These are phyloP conservation scores for Lactarius quietus DNA, from an alignment of 768 basidiomycete species.

Conservation along the genomic window DNA sequence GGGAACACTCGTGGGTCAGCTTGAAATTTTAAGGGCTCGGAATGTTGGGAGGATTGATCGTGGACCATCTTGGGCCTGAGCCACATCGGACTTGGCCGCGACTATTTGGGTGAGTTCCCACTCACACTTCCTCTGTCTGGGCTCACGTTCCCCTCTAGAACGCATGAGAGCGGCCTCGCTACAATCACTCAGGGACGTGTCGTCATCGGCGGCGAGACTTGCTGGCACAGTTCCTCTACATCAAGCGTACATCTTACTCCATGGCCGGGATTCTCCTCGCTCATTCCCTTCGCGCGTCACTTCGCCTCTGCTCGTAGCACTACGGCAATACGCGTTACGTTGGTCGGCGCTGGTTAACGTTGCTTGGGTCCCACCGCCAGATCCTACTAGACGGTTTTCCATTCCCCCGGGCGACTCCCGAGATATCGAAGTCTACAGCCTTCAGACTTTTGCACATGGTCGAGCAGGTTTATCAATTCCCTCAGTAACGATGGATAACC, in stretches of 20 bases:
- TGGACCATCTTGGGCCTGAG: not conserved
- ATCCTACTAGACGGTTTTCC: constrained; percentile 25
- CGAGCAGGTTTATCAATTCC: constrained; percentile 51
- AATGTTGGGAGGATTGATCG: not conserved
- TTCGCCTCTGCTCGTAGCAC: constrained; percentile 44
- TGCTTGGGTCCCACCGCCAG: constrained; percentile 42
- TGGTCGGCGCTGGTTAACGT: constrained; percentile 62
- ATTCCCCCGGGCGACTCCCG: constrained; percentile 23
- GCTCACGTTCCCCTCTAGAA: not conserved
- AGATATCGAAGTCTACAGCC: constrained; percentile 34
- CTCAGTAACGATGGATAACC: constrained; percentile 44
- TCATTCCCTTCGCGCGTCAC: constrained; percentile 18
- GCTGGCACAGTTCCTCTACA: constrained; percentile 23
- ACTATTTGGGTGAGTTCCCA: not conserved
- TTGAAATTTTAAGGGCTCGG: not conserved
- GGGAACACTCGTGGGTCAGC: not conserved
- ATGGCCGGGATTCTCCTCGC: constrained; percentile 15
- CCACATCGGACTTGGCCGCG: not conserved
- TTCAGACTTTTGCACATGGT: constrained; percentile 50
- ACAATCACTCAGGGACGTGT: not conserved
- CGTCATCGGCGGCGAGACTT: constrained; percentile 2
- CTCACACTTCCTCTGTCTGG: not conserved
- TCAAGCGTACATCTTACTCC: constrained; percentile 23
- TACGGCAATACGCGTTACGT: constrained; percentile 42
- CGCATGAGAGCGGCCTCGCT: constrained; percentile 1